A percentile compares a stretch with the other conserved stretches of the same genome.
These are phyloP conservation scores for Nicotiana noctiflora DNA, from an alignment of 257 asterid genomes.

Conservation along the genomic window DNA sequence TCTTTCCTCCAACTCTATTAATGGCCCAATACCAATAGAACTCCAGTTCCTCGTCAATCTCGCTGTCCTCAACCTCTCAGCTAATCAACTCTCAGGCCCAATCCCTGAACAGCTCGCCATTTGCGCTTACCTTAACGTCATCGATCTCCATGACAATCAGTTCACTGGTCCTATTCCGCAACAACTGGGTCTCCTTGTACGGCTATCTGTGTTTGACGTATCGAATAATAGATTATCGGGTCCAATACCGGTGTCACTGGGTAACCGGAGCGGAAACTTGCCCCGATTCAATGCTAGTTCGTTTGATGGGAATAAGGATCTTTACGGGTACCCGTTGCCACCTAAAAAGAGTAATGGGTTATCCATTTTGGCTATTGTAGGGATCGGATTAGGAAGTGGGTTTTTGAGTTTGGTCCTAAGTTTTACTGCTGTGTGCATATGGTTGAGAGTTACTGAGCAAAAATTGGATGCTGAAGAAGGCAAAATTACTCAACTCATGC, in stretches of 20 bases:
- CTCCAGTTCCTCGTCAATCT: constrained; percentile 65
- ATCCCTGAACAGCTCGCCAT: constrained; percentile 67
- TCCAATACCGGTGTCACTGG: constrained; percentile 61
- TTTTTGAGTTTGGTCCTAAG: constrained; percentile 72
- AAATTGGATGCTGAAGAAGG: constrained; percentile 60
- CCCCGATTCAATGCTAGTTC: constrained; percentile 76
- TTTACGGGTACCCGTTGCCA: constrained; percentile 77
- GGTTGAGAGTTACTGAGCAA: constrained; percentile 76
- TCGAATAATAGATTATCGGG: constrained; percentile 68
- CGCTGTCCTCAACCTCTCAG: constrained; percentile 76
- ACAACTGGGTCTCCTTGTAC: constrained; percentile 61
- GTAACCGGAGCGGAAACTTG: constrained; percentile 63
- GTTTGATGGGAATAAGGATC: constrained; percentile 69
- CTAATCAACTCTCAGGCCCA: constrained; percentile 55
- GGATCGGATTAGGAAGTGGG: constrained; percentile 96
- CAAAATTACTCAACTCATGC: constrained; percentile 71
- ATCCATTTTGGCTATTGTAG: constrained; percentile 63
- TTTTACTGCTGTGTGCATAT: constrained; percentile 79
- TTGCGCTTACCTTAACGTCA: constrained; percentile 81
- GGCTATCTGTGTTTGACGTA: constrained; percentile 76
- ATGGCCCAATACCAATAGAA: constrained; percentile 74
- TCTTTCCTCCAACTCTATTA: constrained; percentile 70
- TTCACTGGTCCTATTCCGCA: constrained; percentile 67
- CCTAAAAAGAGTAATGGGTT: constrained; percentile 62
- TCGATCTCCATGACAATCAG: constrained; percentile 75